Percentiles rank a stretch among this genome's conserved stretches.
Conservation (phyloP, 2,329 filamentous ascomycete genomes). For the Colletotrichum abscissum region DNA sequence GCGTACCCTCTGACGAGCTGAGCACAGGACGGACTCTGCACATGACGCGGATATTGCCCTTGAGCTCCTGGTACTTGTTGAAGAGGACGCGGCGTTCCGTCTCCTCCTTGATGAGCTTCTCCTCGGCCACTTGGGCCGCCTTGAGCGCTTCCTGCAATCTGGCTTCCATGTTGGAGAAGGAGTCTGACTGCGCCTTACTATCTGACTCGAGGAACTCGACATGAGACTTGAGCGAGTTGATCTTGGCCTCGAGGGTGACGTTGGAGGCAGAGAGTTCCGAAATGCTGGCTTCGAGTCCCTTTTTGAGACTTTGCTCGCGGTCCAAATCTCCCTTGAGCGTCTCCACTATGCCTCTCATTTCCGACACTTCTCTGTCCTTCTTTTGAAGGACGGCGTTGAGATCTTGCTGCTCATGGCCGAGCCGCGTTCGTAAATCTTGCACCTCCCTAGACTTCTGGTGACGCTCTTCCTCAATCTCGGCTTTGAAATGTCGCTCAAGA, state of each 20-base stretch:
- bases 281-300: constrained; percentile 62
- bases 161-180: constrained; percentile 84
- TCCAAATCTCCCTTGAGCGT: constrained; percentile 62
- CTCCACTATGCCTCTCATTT: constrained; percentile 58
- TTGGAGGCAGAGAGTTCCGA: constrained; percentile 70
- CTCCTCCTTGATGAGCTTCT: constrained; percentile 91
- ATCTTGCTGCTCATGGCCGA: constrained; percentile 63
- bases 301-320: constrained; percentile 73
- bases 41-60: constrained; percentile 98
- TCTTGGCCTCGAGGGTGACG: constrained; percentile 77
- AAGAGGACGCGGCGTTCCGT: constrained; percentile 90
- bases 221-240: constrained; percentile 81
- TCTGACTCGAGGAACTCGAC: constrained; percentile 92
- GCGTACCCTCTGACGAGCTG: constrained; percentile 67
- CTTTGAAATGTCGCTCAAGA: constrained; percentile 70
- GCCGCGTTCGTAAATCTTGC: constrained; percentile 68
- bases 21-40: constrained; percentile 88
- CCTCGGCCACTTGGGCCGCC: constrained; percentile 75
- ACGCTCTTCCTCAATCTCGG: constrained; percentile 75
- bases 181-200: constrained; percentile 87
- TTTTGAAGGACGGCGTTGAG: constrained; percentile 58
- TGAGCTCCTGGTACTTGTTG: constrained; percentile 97
- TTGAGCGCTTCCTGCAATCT: constrained; percentile 82
- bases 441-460: constrained; percentile 69
- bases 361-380: constrained; percentile 66